Evolutionary conservation across 768 basidiomycete genomes (phyloP).

Genomic region (Tylopilus subfusipes): DNA sequence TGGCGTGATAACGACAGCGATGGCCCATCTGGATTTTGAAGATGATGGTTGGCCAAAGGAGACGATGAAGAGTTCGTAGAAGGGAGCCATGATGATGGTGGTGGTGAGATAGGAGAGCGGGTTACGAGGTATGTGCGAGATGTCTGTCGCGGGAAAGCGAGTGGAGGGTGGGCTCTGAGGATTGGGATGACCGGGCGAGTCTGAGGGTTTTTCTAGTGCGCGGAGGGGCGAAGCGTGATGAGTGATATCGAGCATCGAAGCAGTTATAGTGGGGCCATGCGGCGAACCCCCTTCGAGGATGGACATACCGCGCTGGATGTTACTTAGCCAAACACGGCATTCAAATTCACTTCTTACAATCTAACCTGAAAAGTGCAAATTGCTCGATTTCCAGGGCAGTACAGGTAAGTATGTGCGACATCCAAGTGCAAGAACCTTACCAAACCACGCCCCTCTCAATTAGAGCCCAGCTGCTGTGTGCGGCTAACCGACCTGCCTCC

Average conservation of each 20-base stretch:
- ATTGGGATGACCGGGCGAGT: neutral
- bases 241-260: constrained; percentile 14
- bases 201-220: constrained; percentile 22
- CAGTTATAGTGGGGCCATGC: constrained; percentile 18
- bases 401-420: constrained; percentile 14
- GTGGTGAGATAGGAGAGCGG: constrained; percentile 1
- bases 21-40: constrained; percentile 23
- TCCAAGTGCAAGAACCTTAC: constrained; percentile 18
- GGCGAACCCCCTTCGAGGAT: constrained; percentile 18
- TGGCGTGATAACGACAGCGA: constrained; percentile 28
- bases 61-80: constrained; percentile 32
- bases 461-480: neutral
- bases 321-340: constrained; percentile 21
- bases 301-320: constrained; percentile 9
- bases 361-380: constrained; percentile 35
- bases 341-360: constrained; percentile 18
- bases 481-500: neutral
- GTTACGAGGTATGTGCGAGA: neutral
- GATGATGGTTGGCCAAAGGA: constrained; percentile 24
- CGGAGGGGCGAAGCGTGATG: constrained; percentile 10
- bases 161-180: neutral
- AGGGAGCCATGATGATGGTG: constrained; percentile 28
- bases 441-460: constrained; percentile 25
- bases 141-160: neutral
- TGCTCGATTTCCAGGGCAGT: constrained; percentile 22